Conservation (phyloP, 495 filamentous ascomycete genomes). For the Recurvomyces mirabilis region DNA sequence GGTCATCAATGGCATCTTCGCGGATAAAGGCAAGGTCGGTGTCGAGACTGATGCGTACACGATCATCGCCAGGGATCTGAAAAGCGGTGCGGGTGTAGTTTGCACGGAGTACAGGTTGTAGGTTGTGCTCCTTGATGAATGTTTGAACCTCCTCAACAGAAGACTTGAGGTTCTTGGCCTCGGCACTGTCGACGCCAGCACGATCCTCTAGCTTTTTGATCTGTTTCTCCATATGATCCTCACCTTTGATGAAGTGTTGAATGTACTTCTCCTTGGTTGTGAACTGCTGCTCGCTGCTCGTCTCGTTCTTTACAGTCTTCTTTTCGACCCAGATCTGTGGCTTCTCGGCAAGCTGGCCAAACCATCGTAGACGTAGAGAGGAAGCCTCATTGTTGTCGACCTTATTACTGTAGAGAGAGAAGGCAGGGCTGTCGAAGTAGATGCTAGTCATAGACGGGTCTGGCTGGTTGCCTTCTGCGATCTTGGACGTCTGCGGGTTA, state of each 20-base stretch:
- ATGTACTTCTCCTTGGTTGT: slow-evolving; percentile 89
- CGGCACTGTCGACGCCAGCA: slow-evolving; percentile 44
- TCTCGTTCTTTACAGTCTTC: slow-evolving; percentile 68
- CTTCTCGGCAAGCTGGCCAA: slow-evolving; percentile 65
- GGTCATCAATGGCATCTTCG: slow-evolving; percentile 79
- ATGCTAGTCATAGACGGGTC: slow-evolving; percentile 90
- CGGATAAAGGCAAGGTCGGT: slow-evolving; percentile 86
- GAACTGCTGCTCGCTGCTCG: slow-evolving; percentile 61
- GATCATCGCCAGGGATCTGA: slow-evolving; percentile 87
- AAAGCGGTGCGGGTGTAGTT: slow-evolving; percentile 93
- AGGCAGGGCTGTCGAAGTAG: slow-evolving; percentile 84
- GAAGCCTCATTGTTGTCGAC: slow-evolving; percentile 69
- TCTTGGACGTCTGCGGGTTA: slow-evolving; percentile 70
- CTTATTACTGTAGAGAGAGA: slow-evolving; percentile 76
- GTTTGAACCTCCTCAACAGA: slow-evolving; percentile 68
- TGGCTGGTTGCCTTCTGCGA: slow-evolving; percentile 58
- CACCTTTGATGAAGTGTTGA: slow-evolving; percentile 71
- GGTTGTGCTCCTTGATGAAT: slow-evolving; percentile 63
- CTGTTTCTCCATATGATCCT: slow-evolving; percentile 87
- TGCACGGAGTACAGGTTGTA: slow-evolving; percentile 78
- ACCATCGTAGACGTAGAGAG: slow-evolving; percentile 84
- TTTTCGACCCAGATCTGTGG: slow-evolving; percentile 78
- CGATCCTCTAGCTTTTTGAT: slow-evolving; percentile 69
- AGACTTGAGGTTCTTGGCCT: slow-evolving; percentile 55
- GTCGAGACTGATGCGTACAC: slow-evolving; percentile 83